phyloP scores from a whole-genome alignment of 805 yeast genomes.

The Cyberlindnera americana region DNA sequence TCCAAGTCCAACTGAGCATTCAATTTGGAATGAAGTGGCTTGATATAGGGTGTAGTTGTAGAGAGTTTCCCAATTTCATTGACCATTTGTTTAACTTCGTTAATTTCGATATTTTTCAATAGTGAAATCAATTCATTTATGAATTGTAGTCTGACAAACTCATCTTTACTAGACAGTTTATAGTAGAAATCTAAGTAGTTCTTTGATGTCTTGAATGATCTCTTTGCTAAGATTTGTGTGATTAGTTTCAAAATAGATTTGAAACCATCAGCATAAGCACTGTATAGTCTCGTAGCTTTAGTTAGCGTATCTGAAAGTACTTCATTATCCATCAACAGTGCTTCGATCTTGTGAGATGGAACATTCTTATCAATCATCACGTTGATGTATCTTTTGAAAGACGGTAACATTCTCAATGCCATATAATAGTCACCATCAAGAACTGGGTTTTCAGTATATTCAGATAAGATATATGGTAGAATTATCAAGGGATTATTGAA shows the following conservation, averaged over 20 bases:
- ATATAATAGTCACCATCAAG: slow-evolving; percentile 16
- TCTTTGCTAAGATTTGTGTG: slow-evolving; percentile 17
- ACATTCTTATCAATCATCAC: slow-evolving; percentile 10
- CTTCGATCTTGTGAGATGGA: slow-evolving; percentile 7
- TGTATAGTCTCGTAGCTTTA: slow-evolving; percentile 19
- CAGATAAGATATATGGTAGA: slow-evolving; percentile 10
- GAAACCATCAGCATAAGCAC: slow-evolving; percentile 16
- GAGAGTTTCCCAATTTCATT: slow-evolving; percentile 12
- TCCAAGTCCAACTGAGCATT: slow-evolving; percentile 7
- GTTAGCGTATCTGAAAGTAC: slow-evolving; percentile 14
- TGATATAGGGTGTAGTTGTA: slow-evolving; percentile 11
- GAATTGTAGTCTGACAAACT: slow-evolving; percentile 22
- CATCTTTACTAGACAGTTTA: slow-evolving; percentile 24
- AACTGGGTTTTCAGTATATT: not conserved
- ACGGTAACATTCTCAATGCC: slow-evolving; percentile 34
- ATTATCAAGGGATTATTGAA: slow-evolving; percentile 23
- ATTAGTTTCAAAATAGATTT: slow-evolving; percentile 19
- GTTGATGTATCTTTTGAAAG: slow-evolving; percentile 29
- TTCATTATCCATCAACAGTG: slow-evolving; percentile 22
- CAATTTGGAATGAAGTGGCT: slow-evolving; percentile 15
- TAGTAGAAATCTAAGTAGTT: slow-evolving; percentile 23
- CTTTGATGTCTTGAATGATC: slow-evolving; percentile 13
- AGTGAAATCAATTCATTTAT: slow-evolving; percentile 22
- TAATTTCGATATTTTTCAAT: slow-evolving; percentile 12
- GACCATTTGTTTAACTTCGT: slow-evolving; percentile 10